These are phyloP conservation scores for Calycina herbarum DNA, from an alignment of 2,329 filamentous ascomycete genomes.

Conservation along the genomic window DNA sequence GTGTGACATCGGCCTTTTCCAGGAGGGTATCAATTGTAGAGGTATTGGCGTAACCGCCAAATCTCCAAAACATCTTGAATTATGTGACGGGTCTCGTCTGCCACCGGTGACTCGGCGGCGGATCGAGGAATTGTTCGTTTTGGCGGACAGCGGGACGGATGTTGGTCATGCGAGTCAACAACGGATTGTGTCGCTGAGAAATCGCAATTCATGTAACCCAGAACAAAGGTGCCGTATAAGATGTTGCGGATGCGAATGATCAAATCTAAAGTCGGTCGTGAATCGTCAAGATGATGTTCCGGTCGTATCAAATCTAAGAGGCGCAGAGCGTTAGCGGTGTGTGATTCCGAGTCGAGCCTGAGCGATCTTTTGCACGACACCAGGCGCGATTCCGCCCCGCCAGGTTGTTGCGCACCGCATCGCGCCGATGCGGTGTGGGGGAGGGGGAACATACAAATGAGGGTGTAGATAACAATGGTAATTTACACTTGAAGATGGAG, in stretches of 20 bases:
- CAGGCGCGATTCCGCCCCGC: conserved; percentile 27
- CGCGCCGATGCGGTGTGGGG: conserved; percentile 15
- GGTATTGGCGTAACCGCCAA: conserved; percentile 97
- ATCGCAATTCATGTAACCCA: conserved; percentile 25
- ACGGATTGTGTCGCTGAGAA: conserved; percentile 24
- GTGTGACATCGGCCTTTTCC: conserved; percentile 89
- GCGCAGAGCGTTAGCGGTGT: conserved; percentile 21
- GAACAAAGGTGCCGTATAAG: conserved; percentile 22
- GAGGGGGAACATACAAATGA: conserved; percentile 24
- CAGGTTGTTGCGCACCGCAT: conserved; percentile 17
- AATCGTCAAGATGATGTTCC: conserved; percentile 27
- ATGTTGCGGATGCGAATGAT: conserved; percentile 18
- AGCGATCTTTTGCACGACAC: conserved; percentile 17
- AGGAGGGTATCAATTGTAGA: conserved; percentile 95
- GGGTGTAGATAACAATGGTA: conserved; percentile 21
- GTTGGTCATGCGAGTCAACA: conserved; percentile 37
- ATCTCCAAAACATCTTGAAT: conserved; percentile 97
- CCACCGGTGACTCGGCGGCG: conserved; percentile 29
- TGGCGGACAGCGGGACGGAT: conserved; percentile 24
- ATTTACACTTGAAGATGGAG: conserved; percentile 24
- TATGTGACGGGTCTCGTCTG: conserved; percentile 36
- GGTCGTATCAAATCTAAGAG: conserved; percentile 21
- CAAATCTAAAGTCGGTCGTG: conserved; percentile 28
- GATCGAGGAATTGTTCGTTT: conserved; percentile 28
- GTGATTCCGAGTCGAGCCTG: conserved; percentile 10